These are phyloP conservation scores for Lactarius sp. DNA, from an alignment of 768 basidiomycete genomes.

Conservation along the genomic window DNA sequence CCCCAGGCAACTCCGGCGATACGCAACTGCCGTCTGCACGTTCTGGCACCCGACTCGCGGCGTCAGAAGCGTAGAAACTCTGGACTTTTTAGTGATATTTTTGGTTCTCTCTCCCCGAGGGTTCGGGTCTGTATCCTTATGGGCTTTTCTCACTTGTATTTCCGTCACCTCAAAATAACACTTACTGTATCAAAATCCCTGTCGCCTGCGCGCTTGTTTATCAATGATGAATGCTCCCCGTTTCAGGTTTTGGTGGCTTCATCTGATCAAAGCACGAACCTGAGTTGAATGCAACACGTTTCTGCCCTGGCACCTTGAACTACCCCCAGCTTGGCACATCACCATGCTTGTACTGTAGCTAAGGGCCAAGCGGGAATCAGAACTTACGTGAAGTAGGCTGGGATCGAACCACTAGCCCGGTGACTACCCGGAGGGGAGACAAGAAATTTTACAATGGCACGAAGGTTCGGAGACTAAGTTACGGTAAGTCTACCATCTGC, in stretches of 20 bases:
- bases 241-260: background rate
- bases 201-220: background rate
- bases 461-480: background rate
- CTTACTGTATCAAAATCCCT: slow-evolving; percentile 11
- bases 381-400: background rate
- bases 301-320: background rate
- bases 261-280: background rate
- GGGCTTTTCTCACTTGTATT: slow-evolving; percentile 16
- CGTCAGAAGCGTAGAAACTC: slow-evolving; percentile 18
- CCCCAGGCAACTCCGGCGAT: slow-evolving; percentile 9
- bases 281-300: background rate
- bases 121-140: slow-evolving; percentile 21
- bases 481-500: too few species aligned
- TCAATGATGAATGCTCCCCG: background rate
- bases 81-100: background rate
- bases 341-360: background rate
- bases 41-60: slow-evolving; percentile 21
- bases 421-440: background rate
- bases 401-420: background rate
- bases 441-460: background rate
- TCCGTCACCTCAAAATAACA: slow-evolving; percentile 11
- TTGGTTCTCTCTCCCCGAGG: slow-evolving; percentile 1
- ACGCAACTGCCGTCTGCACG: slow-evolving; percentile 20
- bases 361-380: background rate
- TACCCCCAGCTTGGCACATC: background rate